Evolutionary conservation across 2,329 filamentous ascomycete species (phyloP).

Genomic region (Zymoseptoria brevis): DNA sequence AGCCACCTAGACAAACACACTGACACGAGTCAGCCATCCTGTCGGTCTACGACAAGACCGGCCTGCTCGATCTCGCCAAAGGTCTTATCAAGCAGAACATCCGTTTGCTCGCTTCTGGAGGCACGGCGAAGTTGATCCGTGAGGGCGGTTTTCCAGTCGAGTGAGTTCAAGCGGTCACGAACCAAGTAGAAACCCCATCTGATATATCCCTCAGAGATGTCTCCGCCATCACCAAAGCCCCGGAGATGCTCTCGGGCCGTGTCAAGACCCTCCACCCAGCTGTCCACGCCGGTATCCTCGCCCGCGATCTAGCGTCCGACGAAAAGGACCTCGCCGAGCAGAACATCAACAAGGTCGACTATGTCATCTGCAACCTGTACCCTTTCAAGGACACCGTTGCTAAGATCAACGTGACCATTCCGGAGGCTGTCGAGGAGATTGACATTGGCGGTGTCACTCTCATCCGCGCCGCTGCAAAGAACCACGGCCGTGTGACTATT

Average conservation of each 20-base stretch:
- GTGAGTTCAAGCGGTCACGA: constrained; percentile 43
- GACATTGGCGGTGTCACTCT: constrained; percentile 97
- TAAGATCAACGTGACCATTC: constrained; percentile 93
- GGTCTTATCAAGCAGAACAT: constrained; percentile 83
- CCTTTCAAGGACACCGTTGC: constrained; percentile 98
- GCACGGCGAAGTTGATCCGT: constrained; percentile 91
- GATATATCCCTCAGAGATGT: constrained; percentile 62
- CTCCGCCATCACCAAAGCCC: constrained; percentile 87
- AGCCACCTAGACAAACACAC: not conserved
- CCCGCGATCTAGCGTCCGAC: constrained; percentile 86
- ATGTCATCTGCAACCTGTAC: constrained; percentile 94
- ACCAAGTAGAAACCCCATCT: too few relatives aligned
- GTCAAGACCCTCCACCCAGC: constrained; percentile 97
- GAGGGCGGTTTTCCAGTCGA: constrained; percentile 94
- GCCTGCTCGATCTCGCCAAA: constrained; percentile 84
- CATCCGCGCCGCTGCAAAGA: constrained; percentile 93
- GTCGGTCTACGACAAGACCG: constrained; percentile 98
- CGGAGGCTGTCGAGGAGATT: constrained; percentile 96
- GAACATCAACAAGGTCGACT: constrained; percentile 92
- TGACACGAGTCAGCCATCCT: constrained; percentile 59
- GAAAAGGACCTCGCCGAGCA: constrained; percentile 94
- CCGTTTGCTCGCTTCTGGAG: constrained; percentile 86
- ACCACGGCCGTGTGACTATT: constrained; percentile 91
- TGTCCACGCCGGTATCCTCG: constrained; percentile 68
- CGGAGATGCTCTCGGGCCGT: constrained; percentile 88